phyloP scores from a whole-genome alignment of 2,329 filamentous ascomycete species.

The Xylariaceae sp. region DNA sequence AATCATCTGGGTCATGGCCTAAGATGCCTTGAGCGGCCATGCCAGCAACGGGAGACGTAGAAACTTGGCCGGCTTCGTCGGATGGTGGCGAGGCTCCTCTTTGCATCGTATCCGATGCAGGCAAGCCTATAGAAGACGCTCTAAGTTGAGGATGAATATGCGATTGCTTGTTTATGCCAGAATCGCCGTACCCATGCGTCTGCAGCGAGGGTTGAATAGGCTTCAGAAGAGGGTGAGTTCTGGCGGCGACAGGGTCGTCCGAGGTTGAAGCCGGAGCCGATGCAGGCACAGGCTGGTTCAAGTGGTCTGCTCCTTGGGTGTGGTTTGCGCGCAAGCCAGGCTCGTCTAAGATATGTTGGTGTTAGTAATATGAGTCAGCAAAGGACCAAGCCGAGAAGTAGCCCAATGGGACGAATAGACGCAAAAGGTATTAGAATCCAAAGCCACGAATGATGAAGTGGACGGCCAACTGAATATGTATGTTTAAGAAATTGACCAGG shows the following conservation, averaged over 20 bases:
- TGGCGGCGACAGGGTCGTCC: constrained; percentile 9
- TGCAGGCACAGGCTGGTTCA: constrained; percentile 22
- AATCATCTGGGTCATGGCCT: constrained; percentile 39
- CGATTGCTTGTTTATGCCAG: constrained; percentile 28
- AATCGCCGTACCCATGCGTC: constrained; percentile 33
- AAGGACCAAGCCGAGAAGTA: constrained; percentile 6
- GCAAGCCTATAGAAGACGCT: constrained; percentile 26
- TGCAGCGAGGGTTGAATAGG: constrained; percentile 27
- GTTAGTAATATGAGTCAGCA: constrained; percentile 23
- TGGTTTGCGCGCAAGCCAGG: constrained; percentile 29
- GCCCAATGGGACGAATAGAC: constrained; percentile 15
- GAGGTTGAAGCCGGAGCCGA: constrained; percentile 19
- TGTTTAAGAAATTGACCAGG: constrained; percentile 25
- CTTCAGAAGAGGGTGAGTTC: constrained; percentile 24
- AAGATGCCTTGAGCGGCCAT: constrained; percentile 39
- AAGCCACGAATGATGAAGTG: constrained; percentile 18
- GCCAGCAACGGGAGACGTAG: constrained; percentile 31
- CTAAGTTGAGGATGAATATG: constrained; percentile 35
- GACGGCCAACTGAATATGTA: constrained; percentile 22
- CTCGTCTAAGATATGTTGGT: constrained; percentile 21
- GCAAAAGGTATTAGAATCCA: constrained; percentile 17
- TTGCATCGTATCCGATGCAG: constrained; percentile 38
- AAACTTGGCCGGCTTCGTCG: constrained; percentile 34
- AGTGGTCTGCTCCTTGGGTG: constrained; percentile 22
- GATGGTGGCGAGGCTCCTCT: constrained; percentile 34